Evolutionary conservation across 2,329 filamentous ascomycete species (phyloP), one percentile per base, ranked within the genome.

Genomic region (Epichloe sibirici): DNA sequence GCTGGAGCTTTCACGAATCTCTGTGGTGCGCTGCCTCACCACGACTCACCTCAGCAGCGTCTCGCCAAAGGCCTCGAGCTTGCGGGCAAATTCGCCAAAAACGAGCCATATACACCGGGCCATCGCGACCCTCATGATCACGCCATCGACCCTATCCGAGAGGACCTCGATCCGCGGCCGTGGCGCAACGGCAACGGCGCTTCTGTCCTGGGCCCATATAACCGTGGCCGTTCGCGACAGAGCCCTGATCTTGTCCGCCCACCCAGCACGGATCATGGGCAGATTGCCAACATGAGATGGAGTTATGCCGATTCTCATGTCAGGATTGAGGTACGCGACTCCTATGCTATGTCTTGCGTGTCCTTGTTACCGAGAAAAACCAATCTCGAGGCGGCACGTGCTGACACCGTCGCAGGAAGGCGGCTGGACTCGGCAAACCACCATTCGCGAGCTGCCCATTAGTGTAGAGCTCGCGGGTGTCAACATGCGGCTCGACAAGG

Each of bases 391-490:
- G 15, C 3, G 23, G 34, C 48, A 15, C n/a, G 17, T 28, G 5
- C 53, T 60, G 8, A 61, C 43, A 4, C 8, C 4, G 4, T 15
- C 43, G 42, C 52, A 88, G 74, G 84, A 88, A 66, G 84, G 83
- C 47, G 85, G 86, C 51, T 90, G 86, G 86, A 86, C 85, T 1
- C 76, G 85, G 25, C 83, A 89, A 66, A 88, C 85, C 0, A 87
- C 83, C 4, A 69, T 82, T 15, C 75, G 80, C 35, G 82, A 86
- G 66, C 72, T 87, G 3, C 74, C 77, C 35, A 77, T 77, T 7
- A 85, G 81, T 58, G 74, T 79, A n/a, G 83, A 88, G 63, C 75
- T 90, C 45, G 86, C 86, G 2, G 81, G 82, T 42, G 86, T 89
- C 51, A 88, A 90, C 65, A 90, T 90, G 86, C 78, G 85, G 11